Base-by-base conservation (phyloP, 164 flowering plant genomes). In the Chloranthus sessilifolius region DNA sequence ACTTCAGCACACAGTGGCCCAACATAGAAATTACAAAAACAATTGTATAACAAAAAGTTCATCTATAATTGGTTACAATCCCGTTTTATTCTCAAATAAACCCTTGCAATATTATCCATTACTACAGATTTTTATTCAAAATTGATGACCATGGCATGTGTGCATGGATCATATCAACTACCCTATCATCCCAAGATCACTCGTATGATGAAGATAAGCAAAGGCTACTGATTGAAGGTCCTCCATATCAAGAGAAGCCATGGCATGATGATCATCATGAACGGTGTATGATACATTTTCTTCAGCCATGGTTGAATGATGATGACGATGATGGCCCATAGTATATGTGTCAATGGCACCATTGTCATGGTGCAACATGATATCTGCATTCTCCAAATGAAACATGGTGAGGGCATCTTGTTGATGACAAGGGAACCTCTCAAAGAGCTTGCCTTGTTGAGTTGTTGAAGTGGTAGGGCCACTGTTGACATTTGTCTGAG, bases 221-320 rank as follows among this genome's bases (percentile, higher is more conserved):
- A 76, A 84, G 14, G 83, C 80, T 30, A 69, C 65, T 4, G 88
- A 75, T 14, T 64, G 88, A 53, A 88, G 90, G 22, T 81, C 94
- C 25, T 79, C 79, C 3, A 64, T 52, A 14, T 81, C 82, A 21
- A 70, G 50, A 43, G 85, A 73, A 59, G 75, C 68, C 72, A 74
- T 67, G 41, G 77, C 56, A 22, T 59, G 51, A 43, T 70, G 70
- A 30, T 65, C 58, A 37, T 72, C 76, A 27, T 27, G 37, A 39
- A 19, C 36, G 2, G 19, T 25, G 50, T 52, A 70, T 0, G 75
- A 79, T 45, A 43, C 58, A 47, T 55, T 62, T 40, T 74, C 72
- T 33, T 72, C 76, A 8, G 53, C 45, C 25, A 67, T 39, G 30
- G 35, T 2, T 5, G 79, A 64, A 44, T 62, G 60, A 24, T 59